Evolutionary conservation across 495 filamentous ascomycete genomes (phyloP), one percentile per base, ranked within the genome.

Genomic region (Eremomyces bilateralis): DNA sequence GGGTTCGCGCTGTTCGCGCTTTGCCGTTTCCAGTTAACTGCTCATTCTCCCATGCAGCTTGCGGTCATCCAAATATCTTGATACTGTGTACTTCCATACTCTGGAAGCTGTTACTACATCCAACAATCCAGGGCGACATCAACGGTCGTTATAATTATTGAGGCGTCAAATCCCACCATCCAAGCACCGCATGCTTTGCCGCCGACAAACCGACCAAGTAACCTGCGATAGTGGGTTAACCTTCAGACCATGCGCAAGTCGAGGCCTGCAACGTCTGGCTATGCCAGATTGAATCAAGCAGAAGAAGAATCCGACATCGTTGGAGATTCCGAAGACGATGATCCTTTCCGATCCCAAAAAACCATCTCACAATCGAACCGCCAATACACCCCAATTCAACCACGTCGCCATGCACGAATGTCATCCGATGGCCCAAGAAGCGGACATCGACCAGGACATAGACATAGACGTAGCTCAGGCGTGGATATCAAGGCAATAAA

Each of bases 401-500:
- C 73, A 5, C 60, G 64, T n/a, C 64, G 64, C 17, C 62, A 62
- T 37, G 66, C 62, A 37, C 62, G 63, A 47, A 73, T 76, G 69
- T 51, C 62, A 29, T 6, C 24, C 6, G 13, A 13, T 27, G 24
- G 24, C 6, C 6, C 8, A 6, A 6, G 24, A 27, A 27, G 24
- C 24, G n/a, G n/a, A n/a, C n/a, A n/a, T n/a, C n/a, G n/a, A n/a
- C n/a, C n/a, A n/a, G n/a, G n/a, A n/a, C n/a, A n/a, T n/a, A n/a
- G n/a, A n/a, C 67, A 68, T 28, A 62, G 73, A 42, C 75, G 82
- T 39, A 91, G 81, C 49, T 79, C 81, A 20, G 84, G 81, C 3
- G 88, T 95, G 8, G 88, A 99, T 52, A 84, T 99, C 46, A 95
- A 95, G 54, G 88, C 85, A 40, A 94, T 99, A 53, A 99, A 99